Evolutionary conservation across 768 basidiomycete species (phyloP).

Genomic region (Termitomyces sp.): DNA sequence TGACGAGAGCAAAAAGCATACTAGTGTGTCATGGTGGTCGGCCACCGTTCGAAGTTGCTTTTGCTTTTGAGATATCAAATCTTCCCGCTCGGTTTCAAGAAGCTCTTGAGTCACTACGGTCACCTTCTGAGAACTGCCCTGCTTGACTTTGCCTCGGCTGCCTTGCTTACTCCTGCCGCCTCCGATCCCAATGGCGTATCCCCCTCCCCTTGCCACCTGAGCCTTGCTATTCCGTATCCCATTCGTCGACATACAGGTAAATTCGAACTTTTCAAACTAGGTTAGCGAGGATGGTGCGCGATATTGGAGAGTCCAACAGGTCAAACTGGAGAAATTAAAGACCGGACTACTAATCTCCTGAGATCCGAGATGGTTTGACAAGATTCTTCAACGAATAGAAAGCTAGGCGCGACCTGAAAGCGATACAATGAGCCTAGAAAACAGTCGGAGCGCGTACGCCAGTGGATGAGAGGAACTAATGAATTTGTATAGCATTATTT

Average conservation of each 20-base stretch:
- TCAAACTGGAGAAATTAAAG: slow-evolving; percentile 1
- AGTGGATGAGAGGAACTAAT: slow-evolving; percentile 26
- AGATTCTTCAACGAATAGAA: slow-evolving; percentile 47
- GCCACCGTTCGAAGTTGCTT: slow-evolving; percentile 50
- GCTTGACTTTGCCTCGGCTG: slow-evolving; percentile 15
- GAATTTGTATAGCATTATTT: slow-evolving; percentile 37
- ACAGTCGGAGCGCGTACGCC: slow-evolving; percentile 17
- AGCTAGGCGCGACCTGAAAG: slow-evolving; percentile 14
- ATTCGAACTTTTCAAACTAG: slow-evolving; percentile 3
- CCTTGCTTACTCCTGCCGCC: slow-evolving; percentile 13
- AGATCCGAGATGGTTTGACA: slow-evolving; percentile 58
- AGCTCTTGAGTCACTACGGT: slow-evolving; percentile 17
- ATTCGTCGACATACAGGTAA: slow-evolving; percentile 7
- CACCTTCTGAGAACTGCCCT: slow-evolving; percentile 3
- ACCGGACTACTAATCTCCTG: slow-evolving; percentile 44
- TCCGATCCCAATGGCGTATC: slow-evolving; percentile 3
- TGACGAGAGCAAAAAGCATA: slow-evolving; percentile 32
- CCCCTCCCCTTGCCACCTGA: slow-evolving; percentile 1
- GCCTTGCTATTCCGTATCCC: slow-evolving; percentile 8
- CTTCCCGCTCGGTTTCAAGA: slow-evolving; percentile 31
- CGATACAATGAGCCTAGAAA: slow-evolving; percentile 9
- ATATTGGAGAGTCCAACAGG: slow-evolving; percentile 5
- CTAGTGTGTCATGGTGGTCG: slow-evolving; percentile 68
- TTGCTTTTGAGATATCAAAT: slow-evolving; percentile 55
- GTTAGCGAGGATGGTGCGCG: slow-evolving; percentile 4